Base-by-base conservation (phyloP, 2,329 filamentous ascomycete genomes). In the Diaporthe aspalathi region DNA sequence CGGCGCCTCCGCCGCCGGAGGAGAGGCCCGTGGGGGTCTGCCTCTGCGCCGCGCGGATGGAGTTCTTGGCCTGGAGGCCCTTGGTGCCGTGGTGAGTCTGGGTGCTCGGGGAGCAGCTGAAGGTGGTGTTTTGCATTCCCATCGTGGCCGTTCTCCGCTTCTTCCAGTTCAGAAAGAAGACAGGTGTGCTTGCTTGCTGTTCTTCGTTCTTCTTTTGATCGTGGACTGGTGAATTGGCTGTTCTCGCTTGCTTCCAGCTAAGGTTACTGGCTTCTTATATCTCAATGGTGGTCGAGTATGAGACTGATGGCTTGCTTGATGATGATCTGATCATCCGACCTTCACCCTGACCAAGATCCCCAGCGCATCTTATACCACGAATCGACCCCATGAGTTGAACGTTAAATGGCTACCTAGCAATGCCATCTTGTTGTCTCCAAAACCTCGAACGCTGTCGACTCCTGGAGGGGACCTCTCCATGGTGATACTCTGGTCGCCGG, bases 281-380 rank as follows among this genome's bases (percentile, higher is more conserved):
- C 47, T 52, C 6, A 29, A 24, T 7, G 40, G 6, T 27, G 6
- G 16, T 14, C 16, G 22, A 17, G n/a, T 16, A 45, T 27, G 43
- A 56, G 50, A 60, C 49, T 22, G 50, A 38, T 70, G 49, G 45
- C 27, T 2, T 66, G 20, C 35, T 66, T 6, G 38, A 38, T 43
- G 40, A 54, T 43, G 40, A 43, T 29, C 17, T 43, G 43, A 38
- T 43, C 57, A 24, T 52, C 20, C 50, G 52, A 11, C 16, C 2
- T 47, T 43, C 57, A 70, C 35, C 43, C 8, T 49, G 32, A 65
- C 20, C n/a, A 65, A n/a, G 50, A 66, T 45, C 14, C 29, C 43
- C 38, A 35, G 50, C 52, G 27, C 60, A n/a, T 72, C 70, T 72
- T 72, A 72, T 72, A 72, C 35, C 49, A 20, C 24, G 6, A 43